These are phyloP conservation scores for Fraxinus albicans DNA, from an alignment of 305 asterid species.

Conservation along the genomic window DNA sequence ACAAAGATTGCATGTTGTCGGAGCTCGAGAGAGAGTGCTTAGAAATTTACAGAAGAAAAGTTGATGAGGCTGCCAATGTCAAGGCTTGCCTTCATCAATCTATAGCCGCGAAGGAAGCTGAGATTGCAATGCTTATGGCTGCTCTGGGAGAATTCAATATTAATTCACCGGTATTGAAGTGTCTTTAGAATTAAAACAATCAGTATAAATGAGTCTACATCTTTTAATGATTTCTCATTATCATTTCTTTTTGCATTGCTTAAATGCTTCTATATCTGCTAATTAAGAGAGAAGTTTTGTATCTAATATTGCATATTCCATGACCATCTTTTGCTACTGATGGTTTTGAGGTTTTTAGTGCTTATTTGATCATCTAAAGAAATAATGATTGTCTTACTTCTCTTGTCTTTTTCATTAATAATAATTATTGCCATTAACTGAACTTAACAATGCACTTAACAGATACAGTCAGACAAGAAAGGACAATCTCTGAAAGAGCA, in stretches of 20 bases:
- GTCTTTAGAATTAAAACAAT: slow-evolving; percentile 1
- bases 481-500: slow-evolving; percentile 67
- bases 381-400: neutral
- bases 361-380: neutral
- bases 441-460: slow-evolving; percentile 18
- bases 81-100: slow-evolving; percentile 79
- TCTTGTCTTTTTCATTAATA: neutral
- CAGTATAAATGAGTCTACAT: neutral
- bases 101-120: slow-evolving; percentile 89
- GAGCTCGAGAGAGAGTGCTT: slow-evolving; percentile 85
- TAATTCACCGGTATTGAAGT: slow-evolving; percentile 53
- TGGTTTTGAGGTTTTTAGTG: neutral
- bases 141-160: slow-evolving; percentile 65
- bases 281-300: neutral
- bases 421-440: slow-evolving; percentile 8
- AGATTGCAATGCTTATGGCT: slow-evolving; percentile 82
- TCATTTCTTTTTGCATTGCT: neutral
- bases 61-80: slow-evolving; percentile 74
- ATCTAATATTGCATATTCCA: neutral
- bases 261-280: neutral
- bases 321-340: neutral
- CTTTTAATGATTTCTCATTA: neutral
- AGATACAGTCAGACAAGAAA: slow-evolving; percentile 55
- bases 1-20: slow-evolving; percentile 64
- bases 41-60: slow-evolving; percentile 73